These are phyloP conservation scores for Chrysosporium keratinophilum DNA, from an alignment of 2,329 filamentous ascomycete genomes.

Conservation along the genomic window DNA sequence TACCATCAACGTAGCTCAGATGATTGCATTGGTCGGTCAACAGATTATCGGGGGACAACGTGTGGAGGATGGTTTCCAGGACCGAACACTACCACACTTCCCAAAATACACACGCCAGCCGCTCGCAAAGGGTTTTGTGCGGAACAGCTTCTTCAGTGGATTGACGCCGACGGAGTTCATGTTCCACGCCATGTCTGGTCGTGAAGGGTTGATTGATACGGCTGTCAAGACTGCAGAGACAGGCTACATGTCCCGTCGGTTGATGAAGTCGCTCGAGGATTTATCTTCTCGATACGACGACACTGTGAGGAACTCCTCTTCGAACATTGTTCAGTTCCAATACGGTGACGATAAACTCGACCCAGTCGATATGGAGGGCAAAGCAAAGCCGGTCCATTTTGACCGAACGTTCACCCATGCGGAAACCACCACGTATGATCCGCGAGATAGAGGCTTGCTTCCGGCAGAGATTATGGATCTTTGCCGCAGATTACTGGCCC, in stretches of 20 bases:
- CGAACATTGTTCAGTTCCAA: conserved; percentile 88
- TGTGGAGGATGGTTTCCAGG: conserved; percentile 92
- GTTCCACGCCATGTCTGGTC: conserved; percentile 95
- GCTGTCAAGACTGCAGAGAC: conserved; percentile 98
- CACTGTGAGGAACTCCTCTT: conserved; percentile 83
- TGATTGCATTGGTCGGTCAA: conserved; percentile 94
- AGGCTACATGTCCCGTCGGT: conserved; percentile 92
- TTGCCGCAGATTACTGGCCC: conserved; percentile 57
- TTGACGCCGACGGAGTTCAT: conserved; percentile 85
- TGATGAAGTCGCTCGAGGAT: conserved; percentile 98
- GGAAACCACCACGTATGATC: conserved; percentile 66
- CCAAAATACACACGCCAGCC: conserved; percentile 84
- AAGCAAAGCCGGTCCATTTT: conserved; percentile 84
- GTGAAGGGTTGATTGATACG: conserved; percentile 97
- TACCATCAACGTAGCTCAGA: conserved; percentile 96
- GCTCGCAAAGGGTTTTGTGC: conserved; percentile 92
- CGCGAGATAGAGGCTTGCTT: conserved; percentile 60
- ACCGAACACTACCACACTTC: conserved; percentile 88
- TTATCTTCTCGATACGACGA: conserved; percentile 87
- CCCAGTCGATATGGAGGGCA: conserved; percentile 94
- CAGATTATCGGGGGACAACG: conserved; percentile 92
- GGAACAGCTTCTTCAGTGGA: conserved; percentile 94
- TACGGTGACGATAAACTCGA: conserved; percentile 94
- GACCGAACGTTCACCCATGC: conserved; percentile 79
- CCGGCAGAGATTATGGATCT: conserved; percentile 62